phyloP scores from a whole-genome alignment of 2,329 filamentous ascomycete species.

The Alternaria gaisen region DNA sequence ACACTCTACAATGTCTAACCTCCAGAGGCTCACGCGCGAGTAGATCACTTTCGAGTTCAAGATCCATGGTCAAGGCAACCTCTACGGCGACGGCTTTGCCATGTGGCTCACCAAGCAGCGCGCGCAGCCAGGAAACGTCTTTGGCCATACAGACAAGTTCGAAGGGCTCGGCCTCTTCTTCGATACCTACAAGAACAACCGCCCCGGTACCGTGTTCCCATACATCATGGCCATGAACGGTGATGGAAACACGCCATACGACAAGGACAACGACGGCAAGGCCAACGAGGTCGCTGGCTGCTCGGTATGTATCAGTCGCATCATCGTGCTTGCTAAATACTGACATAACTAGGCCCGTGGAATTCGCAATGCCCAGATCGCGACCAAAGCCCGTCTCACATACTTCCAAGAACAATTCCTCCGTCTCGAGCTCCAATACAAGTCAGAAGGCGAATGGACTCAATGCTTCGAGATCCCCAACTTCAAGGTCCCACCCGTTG shows the following conservation, averaged over 20 bases:
- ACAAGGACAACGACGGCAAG: slow-evolving; percentile 95
- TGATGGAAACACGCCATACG: slow-evolving; percentile 87
- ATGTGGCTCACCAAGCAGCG: slow-evolving; percentile 98
- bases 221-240: slow-evolving; percentile 99
- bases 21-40: slow-evolving; percentile 38
- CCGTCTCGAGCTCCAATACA: slow-evolving; percentile 93
- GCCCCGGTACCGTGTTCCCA: slow-evolving; percentile 92
- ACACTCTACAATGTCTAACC: not conserved
- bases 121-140: slow-evolving; percentile 80
- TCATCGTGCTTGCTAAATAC: slow-evolving; percentile 3
- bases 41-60: slow-evolving; percentile 93
- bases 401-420: slow-evolving; percentile 97
- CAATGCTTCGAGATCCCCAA: slow-evolving; percentile 79
- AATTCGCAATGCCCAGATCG: slow-evolving; percentile 74
- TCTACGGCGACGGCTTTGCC: slow-evolving; percentile 96
- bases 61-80: slow-evolving; percentile 85
- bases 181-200: slow-evolving; percentile 99
- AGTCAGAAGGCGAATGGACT: slow-evolving; percentile 85
- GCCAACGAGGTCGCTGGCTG: slow-evolving; percentile 91
- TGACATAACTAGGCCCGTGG: slow-evolving; percentile 71
- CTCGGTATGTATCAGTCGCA: slow-evolving; percentile 64
- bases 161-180: slow-evolving; percentile 95
- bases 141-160: slow-evolving; percentile 86
- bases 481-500: slow-evolving; percentile 77
- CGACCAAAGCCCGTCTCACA: slow-evolving; percentile 87